Evolutionary conservation across 2,329 filamentous ascomycete genomes (phyloP).

Genomic region (Dothidotthia symphoricarpi): DNA sequence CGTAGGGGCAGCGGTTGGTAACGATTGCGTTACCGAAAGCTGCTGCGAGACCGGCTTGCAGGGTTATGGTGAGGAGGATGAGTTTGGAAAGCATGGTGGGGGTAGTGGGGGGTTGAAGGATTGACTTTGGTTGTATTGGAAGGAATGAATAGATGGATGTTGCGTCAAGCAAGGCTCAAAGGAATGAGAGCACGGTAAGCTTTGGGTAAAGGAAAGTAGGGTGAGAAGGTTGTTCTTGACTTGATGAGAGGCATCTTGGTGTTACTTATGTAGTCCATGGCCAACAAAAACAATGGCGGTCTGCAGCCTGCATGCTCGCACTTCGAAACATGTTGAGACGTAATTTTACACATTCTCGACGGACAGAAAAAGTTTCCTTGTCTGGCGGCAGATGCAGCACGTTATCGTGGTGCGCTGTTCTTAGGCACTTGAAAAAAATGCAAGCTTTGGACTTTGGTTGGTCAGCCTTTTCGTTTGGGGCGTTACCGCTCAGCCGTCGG

Average conservation of each 20-base stretch:
- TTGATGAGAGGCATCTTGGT: neutral
- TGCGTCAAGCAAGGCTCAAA: neutral
- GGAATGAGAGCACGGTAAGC: neutral
- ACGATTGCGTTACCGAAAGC: constrained; percentile 25
- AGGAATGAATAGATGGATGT: constrained; percentile 1
- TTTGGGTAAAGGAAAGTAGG: constrained; percentile 1
- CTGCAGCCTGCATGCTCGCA: too few relatives aligned
- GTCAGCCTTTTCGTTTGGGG: neutral
- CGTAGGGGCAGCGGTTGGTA: constrained; percentile 26
- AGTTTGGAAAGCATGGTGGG: constrained; percentile 20
- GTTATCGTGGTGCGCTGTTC: constrained; percentile 6
- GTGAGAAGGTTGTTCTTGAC: too few relatives aligned
- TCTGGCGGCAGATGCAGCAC: constrained; percentile 9
- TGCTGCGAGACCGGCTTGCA: constrained; percentile 18
- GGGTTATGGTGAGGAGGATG: constrained; percentile 13
- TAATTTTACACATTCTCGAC: neutral
- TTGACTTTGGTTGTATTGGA: neutral
- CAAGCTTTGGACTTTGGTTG: constrained; percentile 9
- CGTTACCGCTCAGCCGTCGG: neutral
- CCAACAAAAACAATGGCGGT: too few relatives aligned
- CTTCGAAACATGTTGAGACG: neutral
- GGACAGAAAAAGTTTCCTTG: constrained; percentile 4
- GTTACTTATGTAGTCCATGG: neutral
- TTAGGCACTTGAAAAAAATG: constrained; percentile 2
- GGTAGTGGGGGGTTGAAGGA: neutral